phyloP scores from a whole-genome alignment of 2,329 filamentous ascomycete species.

The Aspergillus thermomutatus region DNA sequence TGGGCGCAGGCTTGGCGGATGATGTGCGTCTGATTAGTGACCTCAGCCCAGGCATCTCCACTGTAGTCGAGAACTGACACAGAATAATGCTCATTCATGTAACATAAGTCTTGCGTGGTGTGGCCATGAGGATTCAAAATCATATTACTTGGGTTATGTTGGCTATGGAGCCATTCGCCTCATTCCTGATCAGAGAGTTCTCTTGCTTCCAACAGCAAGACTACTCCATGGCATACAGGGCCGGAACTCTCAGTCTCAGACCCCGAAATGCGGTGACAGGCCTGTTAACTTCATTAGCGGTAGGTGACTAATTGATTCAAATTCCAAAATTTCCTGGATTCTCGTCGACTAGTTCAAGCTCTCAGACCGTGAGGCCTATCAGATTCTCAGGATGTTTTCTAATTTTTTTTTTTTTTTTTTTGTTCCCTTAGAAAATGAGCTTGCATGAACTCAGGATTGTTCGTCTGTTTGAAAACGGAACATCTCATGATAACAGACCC shows the following conservation, averaged over 20 bases:
- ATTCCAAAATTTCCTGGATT: not conserved
- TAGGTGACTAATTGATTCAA: not conserved
- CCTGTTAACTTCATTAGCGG: not conserved
- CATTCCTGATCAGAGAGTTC: not conserved
- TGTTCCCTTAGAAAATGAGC: not conserved
- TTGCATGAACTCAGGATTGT: not conserved
- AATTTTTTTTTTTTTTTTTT: too few relatives aligned
- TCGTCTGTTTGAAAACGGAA: not conserved
- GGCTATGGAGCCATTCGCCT: not conserved
- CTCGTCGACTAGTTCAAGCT: not conserved
- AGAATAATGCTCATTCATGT: not conserved
- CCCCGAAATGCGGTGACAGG: not conserved
- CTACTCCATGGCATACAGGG: not conserved
- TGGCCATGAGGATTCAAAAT: not conserved
- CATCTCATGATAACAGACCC: not conserved
- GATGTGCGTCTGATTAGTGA: conserved; percentile 23
- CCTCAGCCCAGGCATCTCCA: conserved; percentile 6
- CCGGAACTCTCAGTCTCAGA: not conserved
- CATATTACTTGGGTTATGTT: not conserved
- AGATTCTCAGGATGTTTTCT: too few relatives aligned
- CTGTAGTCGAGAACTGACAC: not conserved
- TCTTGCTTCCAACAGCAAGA: not conserved
- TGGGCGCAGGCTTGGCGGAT: conserved; percentile 15
- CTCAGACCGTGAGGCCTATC: too few relatives aligned
- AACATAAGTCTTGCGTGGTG: not conserved